Evolutionary conservation across 2,329 filamentous ascomycete species (phyloP).

Genomic region (Colletotrichum scovillei): DNA sequence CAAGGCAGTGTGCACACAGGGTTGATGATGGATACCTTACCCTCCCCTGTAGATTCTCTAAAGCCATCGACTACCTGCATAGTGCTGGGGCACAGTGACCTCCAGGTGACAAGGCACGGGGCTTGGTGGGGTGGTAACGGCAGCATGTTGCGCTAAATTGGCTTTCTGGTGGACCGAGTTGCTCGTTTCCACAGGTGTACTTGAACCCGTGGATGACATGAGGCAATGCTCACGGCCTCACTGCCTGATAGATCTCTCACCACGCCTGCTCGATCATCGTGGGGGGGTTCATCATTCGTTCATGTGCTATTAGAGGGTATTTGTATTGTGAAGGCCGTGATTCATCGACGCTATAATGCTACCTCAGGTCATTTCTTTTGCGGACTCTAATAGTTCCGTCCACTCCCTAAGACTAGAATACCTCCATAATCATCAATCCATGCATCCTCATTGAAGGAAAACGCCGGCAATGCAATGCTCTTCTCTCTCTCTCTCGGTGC

Average conservation of each 20-base stretch:
- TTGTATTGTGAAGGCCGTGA: constrained; percentile 24
- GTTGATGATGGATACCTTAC: background rate
- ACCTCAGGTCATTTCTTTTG: background rate
- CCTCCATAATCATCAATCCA: background rate
- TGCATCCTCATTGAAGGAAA: constrained; percentile 1
- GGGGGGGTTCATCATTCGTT: background rate
- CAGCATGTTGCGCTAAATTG: background rate
- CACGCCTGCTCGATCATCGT: background rate
- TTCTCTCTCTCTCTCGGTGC: background rate
- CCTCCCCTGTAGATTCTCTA: no score
- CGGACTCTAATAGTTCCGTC: background rate
- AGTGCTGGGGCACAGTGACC: background rate
- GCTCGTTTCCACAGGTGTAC: background rate
- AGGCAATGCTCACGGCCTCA: background rate
- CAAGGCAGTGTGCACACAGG: background rate
- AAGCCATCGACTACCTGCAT: no score
- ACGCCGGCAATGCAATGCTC: constrained; percentile 21
- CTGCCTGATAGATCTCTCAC: background rate
- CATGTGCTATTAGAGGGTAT: constrained; percentile 29
- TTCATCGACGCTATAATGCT: constrained; percentile 26
- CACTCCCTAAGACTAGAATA: background rate
- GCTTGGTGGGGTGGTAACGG: background rate
- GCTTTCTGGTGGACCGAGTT: background rate
- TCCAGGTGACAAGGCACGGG: background rate
- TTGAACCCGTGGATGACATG: background rate